A percentile compares a stretch with the other conserved stretches of the same genome.
phyloP scores from a whole-genome alignment of 2,329 filamentous ascomycete genomes.

The Monilinia laxa region DNA sequence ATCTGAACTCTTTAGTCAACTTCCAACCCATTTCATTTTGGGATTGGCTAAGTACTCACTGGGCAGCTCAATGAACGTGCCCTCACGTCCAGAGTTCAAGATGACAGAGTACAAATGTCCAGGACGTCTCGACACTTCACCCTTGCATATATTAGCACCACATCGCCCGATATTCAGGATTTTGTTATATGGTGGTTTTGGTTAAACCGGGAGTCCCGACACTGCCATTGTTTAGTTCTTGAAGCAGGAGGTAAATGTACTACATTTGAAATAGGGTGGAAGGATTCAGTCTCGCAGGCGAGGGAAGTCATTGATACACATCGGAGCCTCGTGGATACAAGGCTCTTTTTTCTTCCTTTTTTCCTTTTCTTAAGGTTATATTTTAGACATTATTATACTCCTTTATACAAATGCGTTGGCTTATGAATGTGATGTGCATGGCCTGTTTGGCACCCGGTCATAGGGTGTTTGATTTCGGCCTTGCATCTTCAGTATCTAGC shows the following conservation, averaged over 20 bases:
- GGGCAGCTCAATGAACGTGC: conserved; percentile 38
- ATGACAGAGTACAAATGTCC: background rate
- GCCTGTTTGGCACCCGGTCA: conserved; percentile 17
- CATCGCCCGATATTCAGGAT: background rate
- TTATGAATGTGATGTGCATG: background rate
- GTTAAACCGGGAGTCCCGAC: background rate
- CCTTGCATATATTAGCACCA: background rate
- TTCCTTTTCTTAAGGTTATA: background rate
- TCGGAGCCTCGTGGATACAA: background rate
- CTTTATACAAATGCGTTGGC: background rate
- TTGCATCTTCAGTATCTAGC: background rate
- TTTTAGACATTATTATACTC: background rate
- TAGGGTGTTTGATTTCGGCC: background rate
- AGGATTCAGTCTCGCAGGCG: background rate
- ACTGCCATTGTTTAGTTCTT: too few relatives aligned
- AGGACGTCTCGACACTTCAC: background rate
- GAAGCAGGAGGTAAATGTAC: background rate
- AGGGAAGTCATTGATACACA: background rate
- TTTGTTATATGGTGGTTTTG: background rate
- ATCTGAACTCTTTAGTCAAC: conserved; percentile 55
- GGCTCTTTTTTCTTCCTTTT: background rate
- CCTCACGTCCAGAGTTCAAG: too few relatives aligned
- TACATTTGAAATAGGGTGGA: too few relatives aligned
- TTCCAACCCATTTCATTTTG: conserved; percentile 53
- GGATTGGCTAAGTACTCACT: conserved; percentile 54